Conservation (phyloP, 192 early-diverging fungal genomes). For the Coemansia sp. region DNA sequence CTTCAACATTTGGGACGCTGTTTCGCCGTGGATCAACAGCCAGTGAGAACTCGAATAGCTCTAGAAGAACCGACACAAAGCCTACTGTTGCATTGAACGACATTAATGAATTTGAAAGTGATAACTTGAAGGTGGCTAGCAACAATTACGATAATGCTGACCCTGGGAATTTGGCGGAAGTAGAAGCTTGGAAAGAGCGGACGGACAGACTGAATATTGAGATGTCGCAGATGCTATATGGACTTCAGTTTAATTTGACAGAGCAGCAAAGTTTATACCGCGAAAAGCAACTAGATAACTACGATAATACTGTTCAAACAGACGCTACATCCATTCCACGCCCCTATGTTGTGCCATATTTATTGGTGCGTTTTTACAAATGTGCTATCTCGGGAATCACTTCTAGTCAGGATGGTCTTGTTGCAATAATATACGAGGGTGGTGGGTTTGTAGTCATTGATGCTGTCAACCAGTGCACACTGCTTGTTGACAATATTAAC, state of each 20-base stretch:
- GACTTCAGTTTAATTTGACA: slow-evolving; percentile 12
- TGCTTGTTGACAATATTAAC: slow-evolving; percentile 46
- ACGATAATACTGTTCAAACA: slow-evolving; percentile 4
- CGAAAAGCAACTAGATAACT: background rate
- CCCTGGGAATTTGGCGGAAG: background rate
- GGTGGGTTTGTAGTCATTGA: slow-evolving; percentile 45
- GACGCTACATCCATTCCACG: background rate
- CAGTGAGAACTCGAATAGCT: background rate
- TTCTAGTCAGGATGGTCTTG: slow-evolving; percentile 20
- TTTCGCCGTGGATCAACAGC: slow-evolving; percentile 19
- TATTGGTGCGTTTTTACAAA: slow-evolving; percentile 32
- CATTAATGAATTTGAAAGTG: background rate
- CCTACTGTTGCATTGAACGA: background rate
- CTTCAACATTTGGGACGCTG: slow-evolving; percentile 26
- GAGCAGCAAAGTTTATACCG: slow-evolving; percentile 2
- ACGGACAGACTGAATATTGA: slow-evolving; percentile 13
- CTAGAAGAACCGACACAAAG: background rate
- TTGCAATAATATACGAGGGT: slow-evolving; percentile 21
- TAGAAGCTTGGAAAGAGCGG: slow-evolving; percentile 17
- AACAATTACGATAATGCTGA: background rate
- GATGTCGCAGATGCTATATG: slow-evolving; percentile 25
- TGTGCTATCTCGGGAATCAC: slow-evolving; percentile 10
- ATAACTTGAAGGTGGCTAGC: background rate
- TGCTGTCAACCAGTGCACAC: slow-evolving; percentile 19
- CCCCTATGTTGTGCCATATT: slow-evolving; percentile 30